Percentiles rank a stretch among this genome's conserved stretches.
phyloP scores from a whole-genome alignment of 345 rosid species.

The Eucalyptus marginata region DNA sequence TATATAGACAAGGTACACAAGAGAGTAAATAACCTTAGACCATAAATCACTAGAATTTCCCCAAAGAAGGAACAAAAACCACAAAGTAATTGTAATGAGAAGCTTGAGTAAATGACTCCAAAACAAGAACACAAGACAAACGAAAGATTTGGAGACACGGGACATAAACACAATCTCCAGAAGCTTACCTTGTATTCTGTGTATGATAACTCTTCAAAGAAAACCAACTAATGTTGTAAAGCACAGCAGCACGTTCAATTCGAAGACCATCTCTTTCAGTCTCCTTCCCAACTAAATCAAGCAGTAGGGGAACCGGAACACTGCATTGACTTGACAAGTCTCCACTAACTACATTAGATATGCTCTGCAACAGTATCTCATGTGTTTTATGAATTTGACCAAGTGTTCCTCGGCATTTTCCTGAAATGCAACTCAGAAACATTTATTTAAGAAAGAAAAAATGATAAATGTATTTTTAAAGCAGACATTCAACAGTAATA shows the following conservation, averaged over 20 bases:
- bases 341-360: constrained; percentile 35
- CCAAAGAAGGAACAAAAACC: background rate
- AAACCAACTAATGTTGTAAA: constrained; percentile 57
- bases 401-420: constrained; percentile 46
- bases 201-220: constrained; percentile 34
- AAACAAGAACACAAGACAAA: background rate
- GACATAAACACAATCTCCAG: background rate
- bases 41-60: background rate
- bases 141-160: background rate
- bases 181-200: constrained; percentile 44
- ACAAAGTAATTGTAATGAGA: background rate
- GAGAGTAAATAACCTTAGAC: background rate
- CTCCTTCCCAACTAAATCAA: constrained; percentile 63
- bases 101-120: background rate
- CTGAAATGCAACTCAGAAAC: constrained; percentile 20
- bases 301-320: constrained; percentile 15
- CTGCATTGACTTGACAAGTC: constrained; percentile 21
- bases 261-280: constrained; percentile 44
- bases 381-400: constrained; percentile 55
- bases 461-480: background rate
- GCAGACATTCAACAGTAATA: background rate
- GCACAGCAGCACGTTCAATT: constrained; percentile 56
- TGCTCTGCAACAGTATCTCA: constrained; percentile 44
- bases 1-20: background rate
- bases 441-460: background rate